Conservation (phyloP, 2,329 filamentous ascomycete species). For the Ustilaginoidea virens region DNA sequence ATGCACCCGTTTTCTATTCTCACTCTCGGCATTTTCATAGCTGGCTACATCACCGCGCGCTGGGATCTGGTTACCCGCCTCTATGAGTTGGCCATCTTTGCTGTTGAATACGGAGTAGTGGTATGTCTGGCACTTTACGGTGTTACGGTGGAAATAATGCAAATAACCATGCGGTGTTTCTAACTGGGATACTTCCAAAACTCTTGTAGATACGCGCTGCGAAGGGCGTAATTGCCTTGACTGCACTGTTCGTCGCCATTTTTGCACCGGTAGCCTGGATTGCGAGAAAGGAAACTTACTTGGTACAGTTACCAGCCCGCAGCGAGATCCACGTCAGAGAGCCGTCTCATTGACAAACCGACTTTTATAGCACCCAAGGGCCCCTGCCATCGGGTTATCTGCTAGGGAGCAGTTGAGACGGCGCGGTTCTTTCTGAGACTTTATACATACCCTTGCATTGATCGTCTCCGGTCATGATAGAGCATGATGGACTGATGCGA, state of each 20-base stretch:
- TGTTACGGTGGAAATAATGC: too few relatives aligned
- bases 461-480: constrained; percentile 41
- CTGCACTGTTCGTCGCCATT: constrained; percentile 69
- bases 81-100: constrained; percentile 93
- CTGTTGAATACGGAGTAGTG: constrained; percentile 96
- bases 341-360: not conserved
- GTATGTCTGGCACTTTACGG: constrained; percentile 31
- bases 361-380: constrained; percentile 58
- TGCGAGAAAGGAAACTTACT: constrained; percentile 60
- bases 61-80: constrained; percentile 96
- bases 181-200: too few relatives aligned
- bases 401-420: constrained; percentile 89
- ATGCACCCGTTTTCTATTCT: constrained; percentile 98
- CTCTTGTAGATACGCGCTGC: constrained; percentile 58
- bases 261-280: constrained; percentile 74
- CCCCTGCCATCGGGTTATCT: constrained; percentile 66
- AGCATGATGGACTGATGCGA: constrained; percentile 82
- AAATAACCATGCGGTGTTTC: too few relatives aligned
- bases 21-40: constrained; percentile 95
- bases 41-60: constrained; percentile 97
- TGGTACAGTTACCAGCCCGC: constrained; percentile 41
- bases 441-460: constrained; percentile 9
- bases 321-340: too few relatives aligned
- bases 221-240: constrained; percentile 72
- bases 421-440: constrained; percentile 73